Evolutionary conservation across 345 rosid species (phyloP).

Genomic region (Turritis glabra): DNA sequence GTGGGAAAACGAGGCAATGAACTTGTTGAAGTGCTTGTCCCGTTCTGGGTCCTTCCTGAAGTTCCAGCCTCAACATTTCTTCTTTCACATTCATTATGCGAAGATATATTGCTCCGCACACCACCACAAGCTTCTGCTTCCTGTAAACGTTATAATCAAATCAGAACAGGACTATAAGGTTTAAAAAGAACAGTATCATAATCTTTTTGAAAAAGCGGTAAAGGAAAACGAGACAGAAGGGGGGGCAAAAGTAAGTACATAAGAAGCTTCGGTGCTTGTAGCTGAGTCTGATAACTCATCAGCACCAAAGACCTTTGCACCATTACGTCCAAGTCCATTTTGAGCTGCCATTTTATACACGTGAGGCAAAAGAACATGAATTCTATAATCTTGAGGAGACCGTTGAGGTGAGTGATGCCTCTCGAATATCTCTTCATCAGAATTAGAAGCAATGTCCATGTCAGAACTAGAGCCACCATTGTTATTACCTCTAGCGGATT

Average conservation of each 20-base stretch:
- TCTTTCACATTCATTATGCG: constrained; percentile 52
- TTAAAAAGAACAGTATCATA: background rate
- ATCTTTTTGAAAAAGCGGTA: constrained; percentile 3
- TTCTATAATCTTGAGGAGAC: constrained; percentile 58
- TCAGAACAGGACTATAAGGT: background rate
- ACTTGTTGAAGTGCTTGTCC: constrained; percentile 34
- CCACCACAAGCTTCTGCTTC: constrained; percentile 43
- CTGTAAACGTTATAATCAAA: constrained; percentile 42
- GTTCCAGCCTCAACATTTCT: constrained; percentile 37
- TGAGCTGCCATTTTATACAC: constrained; percentile 29
- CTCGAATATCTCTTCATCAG: constrained; percentile 57
- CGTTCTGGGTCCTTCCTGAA: constrained; percentile 51
- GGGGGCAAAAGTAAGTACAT: background rate
- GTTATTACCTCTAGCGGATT: constrained; percentile 39
- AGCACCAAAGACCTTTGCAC: constrained; percentile 36
- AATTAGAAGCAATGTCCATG: constrained; percentile 60
- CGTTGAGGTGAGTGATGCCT: constrained; percentile 48
- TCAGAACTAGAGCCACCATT: constrained; percentile 60
- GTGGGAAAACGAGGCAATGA: constrained; percentile 65
- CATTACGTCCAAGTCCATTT: constrained; percentile 36
- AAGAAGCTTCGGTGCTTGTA: constrained; percentile 61
- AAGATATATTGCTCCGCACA: constrained; percentile 39
- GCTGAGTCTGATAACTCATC: constrained; percentile 64
- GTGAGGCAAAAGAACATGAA: constrained; percentile 32
- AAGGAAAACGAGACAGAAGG: background rate